Evolutionary conservation across 2,329 filamentous ascomycete species (phyloP).

Genomic region (Herpotrichia juniperi): DNA sequence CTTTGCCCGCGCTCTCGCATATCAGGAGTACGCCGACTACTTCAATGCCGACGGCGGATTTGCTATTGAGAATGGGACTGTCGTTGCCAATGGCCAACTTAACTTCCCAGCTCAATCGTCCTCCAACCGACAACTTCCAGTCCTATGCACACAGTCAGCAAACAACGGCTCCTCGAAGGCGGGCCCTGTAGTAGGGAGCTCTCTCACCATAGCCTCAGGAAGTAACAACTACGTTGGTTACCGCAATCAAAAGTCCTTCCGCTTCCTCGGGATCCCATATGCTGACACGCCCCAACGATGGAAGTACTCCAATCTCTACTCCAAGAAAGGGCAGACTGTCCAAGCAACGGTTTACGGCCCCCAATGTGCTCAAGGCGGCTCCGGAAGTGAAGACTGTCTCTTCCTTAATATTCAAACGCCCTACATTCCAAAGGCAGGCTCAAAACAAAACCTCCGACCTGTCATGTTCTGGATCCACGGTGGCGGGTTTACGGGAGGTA

Average conservation of each 20-base stretch:
- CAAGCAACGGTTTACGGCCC: constrained; percentile 54
- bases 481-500: constrained; percentile 62
- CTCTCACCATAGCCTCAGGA: constrained; percentile 48
- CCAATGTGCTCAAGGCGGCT: constrained; percentile 50
- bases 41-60: constrained; percentile 47
- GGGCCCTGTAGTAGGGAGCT: constrained; percentile 27
- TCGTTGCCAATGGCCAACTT: constrained; percentile 45
- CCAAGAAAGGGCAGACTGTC: constrained; percentile 52
- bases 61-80: constrained; percentile 50
- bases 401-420: constrained; percentile 57
- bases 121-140: constrained; percentile 46
- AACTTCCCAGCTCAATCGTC: constrained; percentile 36
- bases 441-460: constrained; percentile 49
- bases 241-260: constrained; percentile 58
- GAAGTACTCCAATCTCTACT: constrained; percentile 56
- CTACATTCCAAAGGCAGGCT: constrained; percentile 44
- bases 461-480: constrained; percentile 62
- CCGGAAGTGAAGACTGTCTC: constrained; percentile 55
- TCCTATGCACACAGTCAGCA: constrained; percentile 59
- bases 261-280: constrained; percentile 56
- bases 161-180: constrained; percentile 41
- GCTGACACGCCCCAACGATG: constrained; percentile 52
- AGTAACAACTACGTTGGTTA: constrained; percentile 57
- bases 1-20: constrained; percentile 53
- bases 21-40: constrained; percentile 51